Percentiles rank a stretch among this genome's conserved stretches.
phyloP scores from a whole-genome alignment of 2,329 filamentous ascomycete species.

The Fusarium sp. region DNA sequence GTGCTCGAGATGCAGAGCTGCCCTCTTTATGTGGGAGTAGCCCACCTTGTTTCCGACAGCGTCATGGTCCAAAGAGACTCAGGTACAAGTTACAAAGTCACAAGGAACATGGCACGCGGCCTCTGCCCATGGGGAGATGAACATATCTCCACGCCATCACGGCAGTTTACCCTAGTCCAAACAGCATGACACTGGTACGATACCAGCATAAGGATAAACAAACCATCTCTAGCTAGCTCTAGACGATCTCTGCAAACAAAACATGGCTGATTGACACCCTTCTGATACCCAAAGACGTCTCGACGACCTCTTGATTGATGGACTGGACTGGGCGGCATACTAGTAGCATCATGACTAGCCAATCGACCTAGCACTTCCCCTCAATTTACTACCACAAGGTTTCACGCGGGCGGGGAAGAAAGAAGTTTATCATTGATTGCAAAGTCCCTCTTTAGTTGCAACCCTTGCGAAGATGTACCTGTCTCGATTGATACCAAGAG shows the following conservation, averaged over 20 bases:
- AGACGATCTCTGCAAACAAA: constrained; percentile 16
- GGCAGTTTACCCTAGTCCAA: constrained; percentile 35
- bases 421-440: constrained; percentile 21
- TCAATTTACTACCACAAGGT: constrained; percentile 45
- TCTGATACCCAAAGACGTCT: constrained; percentile 36
- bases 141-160: constrained; percentile 28
- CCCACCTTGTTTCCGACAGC: constrained; percentile 27
- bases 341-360: constrained; percentile 19
- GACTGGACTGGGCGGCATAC: not conserved
- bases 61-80: constrained; percentile 31
- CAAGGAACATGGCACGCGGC: constrained; percentile 36
- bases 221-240: constrained; percentile 5
- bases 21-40: constrained; percentile 45
- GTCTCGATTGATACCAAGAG: constrained; percentile 20
- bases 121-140: constrained; percentile 31
- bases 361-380: constrained; percentile 40
- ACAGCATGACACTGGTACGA: constrained; percentile 45
- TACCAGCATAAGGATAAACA: constrained; percentile 15
- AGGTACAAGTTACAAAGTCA: constrained; percentile 36
- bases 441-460: constrained; percentile 10
- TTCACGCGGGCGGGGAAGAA: constrained; percentile 38
- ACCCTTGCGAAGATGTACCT: not conserved
- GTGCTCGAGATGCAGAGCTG: constrained; percentile 28
- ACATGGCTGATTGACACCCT: constrained; percentile 32
- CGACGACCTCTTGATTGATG: constrained; percentile 18